Base-by-base conservation (phyloP, 768 basidiomycete species). In the Pleurotus platypus region DNA sequence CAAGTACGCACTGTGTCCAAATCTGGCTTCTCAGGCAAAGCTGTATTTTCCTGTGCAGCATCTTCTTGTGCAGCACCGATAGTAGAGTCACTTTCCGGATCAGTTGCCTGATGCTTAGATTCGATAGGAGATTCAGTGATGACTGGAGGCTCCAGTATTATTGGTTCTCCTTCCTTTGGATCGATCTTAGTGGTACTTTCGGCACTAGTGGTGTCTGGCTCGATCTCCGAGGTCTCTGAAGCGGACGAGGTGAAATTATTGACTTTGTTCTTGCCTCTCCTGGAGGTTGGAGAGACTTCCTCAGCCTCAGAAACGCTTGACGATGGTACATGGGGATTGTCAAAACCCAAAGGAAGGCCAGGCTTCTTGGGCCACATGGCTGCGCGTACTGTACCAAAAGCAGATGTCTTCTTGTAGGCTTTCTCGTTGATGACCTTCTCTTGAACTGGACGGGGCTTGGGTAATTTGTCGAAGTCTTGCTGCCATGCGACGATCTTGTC, bases 401-500 rank as follows among this genome's bases (percentile, higher is more conserved):
- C 78, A 18, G 89, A 87, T 4, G 77, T 66, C 59, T 82, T 76
- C 55, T 83, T 83, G 38, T 73, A 46, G n/a, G 18, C 72, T 54
- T 68, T 75, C 62, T 78, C 81, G 56, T 85, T 86, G 11, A 71
- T 60, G 42, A 11, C 15, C 24, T 54, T 54, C 15, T 54, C 51
- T 67, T 79, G 76, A 60, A 70, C 69, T 63, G 78, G 75, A 63
- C 83, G 87, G 56, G 80, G 86, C 65, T 89, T 91, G 5, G 89
- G 88, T 26, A 98, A 78, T 51, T 85, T 83, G 63, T 93, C 90
- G 62, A 96, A 94, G 66, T 98, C 94, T 60, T 83, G 83, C 69
- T 99, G 94, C 92, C 95, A 98, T n/a, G 90, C 91, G 13, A 96
- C 92, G 47, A 96, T 92, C 68, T 89, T 89, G 63, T 96, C 93